Base-by-base conservation (phyloP, 108 stramenopile genomes). In the Poteriospumella lacustris region DNA sequence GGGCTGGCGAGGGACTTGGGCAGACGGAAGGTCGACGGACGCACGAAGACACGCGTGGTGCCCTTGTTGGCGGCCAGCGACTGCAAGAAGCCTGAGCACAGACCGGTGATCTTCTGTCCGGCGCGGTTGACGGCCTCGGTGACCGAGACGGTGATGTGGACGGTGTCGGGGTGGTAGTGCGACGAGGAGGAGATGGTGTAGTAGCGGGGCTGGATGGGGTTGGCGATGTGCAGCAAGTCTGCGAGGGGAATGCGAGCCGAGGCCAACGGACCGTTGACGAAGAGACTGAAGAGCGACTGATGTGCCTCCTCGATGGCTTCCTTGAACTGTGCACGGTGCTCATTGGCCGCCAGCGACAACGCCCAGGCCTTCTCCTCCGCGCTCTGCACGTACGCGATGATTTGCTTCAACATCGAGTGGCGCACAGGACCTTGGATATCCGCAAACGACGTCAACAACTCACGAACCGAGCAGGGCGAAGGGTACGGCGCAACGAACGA, bases 111-210 rank as follows among this genome's bases (percentile, higher is more conserved):
- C 31, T 89, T 84, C 47, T 81, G 80, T 5, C 92, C 89, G 24
- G 79, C 36, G 36, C 83, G 79, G 68, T 89, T 76, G 39, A 91
- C 77, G 58, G 59, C 58, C 33, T 82, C 80, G 41, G 96, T 85
- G 62, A 96, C 33, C 38, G 82, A 86, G 33, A 96, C 93, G 0
- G 96, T 96, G 81, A 97, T 80, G 76, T 96, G 94, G 43, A 99
- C 86, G 24, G 84, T 79, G 0, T 87, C 82, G 1, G 97, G 95
- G 79, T 93, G 88, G 0, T 88, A 88, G 78, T 81, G 79, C 0
- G 94, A 87, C 1, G 93, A 96, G 15, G 94, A 95, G 24, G 92
- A 86, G 62, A 99, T 97, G 59, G 98, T 97, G 85, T 96, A 99
- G 78, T 89, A 92, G 39, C 98, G 89, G n/a, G 96, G 94, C 69